These are phyloP conservation scores for Candida labiduridarum DNA, from an alignment of 1,139 yeast genomes.

Conservation along the genomic window DNA sequence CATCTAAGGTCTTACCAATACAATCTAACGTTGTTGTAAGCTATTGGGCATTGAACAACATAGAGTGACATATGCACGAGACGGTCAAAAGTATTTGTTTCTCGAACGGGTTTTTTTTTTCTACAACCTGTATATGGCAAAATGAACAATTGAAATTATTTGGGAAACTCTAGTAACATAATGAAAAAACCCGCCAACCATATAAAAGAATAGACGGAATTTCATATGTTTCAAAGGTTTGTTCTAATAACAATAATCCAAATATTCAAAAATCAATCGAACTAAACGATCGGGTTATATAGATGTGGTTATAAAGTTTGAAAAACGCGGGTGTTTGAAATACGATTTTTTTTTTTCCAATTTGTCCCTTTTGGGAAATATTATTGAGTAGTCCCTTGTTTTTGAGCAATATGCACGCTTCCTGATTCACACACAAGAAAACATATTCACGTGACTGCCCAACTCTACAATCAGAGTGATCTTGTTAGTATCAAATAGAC, in stretches of 20 bases:
- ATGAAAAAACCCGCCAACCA: background rate
- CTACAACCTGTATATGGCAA: background rate
- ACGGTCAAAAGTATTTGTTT: background rate
- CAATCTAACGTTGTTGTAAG: background rate
- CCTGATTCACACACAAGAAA: too few species aligned
- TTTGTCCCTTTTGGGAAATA: constrained; percentile 1
- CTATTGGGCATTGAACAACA: background rate
- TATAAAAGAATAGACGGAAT: background rate
- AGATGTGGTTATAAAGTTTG: background rate
- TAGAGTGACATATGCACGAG: background rate
- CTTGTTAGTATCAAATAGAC: too few species aligned
- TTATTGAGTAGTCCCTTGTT: background rate
- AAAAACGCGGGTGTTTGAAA: background rate
- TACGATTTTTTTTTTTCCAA: background rate
- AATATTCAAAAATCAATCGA: background rate
- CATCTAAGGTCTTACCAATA: too few species aligned
- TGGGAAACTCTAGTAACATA: background rate
- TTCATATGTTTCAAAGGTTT: background rate
- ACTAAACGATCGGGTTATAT: background rate
- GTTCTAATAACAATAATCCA: background rate
- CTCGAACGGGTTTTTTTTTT: background rate
- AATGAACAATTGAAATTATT: background rate
- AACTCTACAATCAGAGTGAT: too few species aligned
- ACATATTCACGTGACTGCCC: too few species aligned
- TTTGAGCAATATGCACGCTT: background rate